phyloP scores from a whole-genome alignment of 345 rosid genomes.

The Lumnitzera racemosa region DNA sequence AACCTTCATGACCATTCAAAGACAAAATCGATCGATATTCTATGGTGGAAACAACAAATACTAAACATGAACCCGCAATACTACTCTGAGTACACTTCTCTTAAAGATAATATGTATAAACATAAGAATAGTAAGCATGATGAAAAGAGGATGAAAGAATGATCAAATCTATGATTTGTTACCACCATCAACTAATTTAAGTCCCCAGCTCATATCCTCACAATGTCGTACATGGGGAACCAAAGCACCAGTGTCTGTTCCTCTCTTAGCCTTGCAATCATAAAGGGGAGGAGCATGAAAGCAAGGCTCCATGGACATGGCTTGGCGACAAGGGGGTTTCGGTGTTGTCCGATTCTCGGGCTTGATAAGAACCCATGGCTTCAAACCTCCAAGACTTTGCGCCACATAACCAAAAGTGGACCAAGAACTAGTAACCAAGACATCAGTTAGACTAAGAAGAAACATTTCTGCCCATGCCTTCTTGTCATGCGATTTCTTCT shows the following conservation, averaged over 20 bases:
- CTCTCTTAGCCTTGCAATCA: conserved; percentile 58
- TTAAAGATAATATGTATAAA: no score
- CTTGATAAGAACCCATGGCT: conserved; percentile 64
- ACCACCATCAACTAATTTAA: conserved; percentile 47
- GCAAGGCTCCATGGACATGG: conserved; percentile 71
- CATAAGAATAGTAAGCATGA: no score
- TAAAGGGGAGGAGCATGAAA: conserved; percentile 75
- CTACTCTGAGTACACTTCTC: no score
- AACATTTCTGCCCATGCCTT: conserved; percentile 77
- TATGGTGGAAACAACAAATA: no score
- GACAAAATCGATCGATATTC: no score
- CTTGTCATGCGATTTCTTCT: conserved; percentile 43
- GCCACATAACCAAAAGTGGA: conserved; percentile 79
- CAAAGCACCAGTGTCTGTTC: conserved; percentile 42
- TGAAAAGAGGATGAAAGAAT: no score
- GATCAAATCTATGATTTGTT: conserved; percentile 12
- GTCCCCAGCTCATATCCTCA: conserved; percentile 74
- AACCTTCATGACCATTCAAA: no score
- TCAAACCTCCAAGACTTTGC: conserved; percentile 62
- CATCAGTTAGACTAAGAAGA: conserved; percentile 50
- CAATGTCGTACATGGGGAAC: conserved; percentile 63
- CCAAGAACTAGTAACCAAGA: conserved; percentile 59
- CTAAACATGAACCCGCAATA: no score
- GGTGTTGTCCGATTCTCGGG: conserved; percentile 41
- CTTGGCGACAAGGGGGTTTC: conserved; percentile 48